Evolutionary conservation across 805 yeast species (phyloP), one percentile per base, ranked within the genome.

Genomic region (Myxozyma neotropica): DNA sequence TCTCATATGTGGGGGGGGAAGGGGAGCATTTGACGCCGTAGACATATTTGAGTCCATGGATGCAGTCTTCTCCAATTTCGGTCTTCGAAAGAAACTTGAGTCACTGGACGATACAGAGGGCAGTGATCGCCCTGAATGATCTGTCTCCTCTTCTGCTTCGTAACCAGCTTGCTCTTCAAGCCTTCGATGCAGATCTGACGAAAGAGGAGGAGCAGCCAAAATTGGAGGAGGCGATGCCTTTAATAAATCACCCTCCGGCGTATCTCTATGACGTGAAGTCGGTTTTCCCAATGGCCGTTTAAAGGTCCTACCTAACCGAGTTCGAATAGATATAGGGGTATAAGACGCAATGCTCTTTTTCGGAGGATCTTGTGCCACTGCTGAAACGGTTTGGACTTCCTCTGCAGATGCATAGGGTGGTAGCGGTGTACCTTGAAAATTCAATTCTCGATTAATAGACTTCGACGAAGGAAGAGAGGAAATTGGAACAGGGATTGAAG

Each of bases 1-100:
- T 21, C 53, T 47, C 33, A n/a, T 19, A 42, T 60, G 62, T 10
- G 59, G 64, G 13, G 58, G 58, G 1, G 58, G 54, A 10, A 48
- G 43, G 1, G 56, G 55, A 24, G 35, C 35, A 4, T 38, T 38
- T 10, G 39, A 23, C 19, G 45, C 19, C 12, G 40, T 10, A 8
- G 55, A 51, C 2, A 26, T 21, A 10, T 24, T 17, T 2, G 55
- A 51, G 38, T 29, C 47, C 55, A 42, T 40, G 3, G 55, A 51
- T 2, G 21, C 38, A 15, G 29, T 40, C 27, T 48, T 35, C 21
- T 36, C 23, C 24, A 48, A 26, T 26, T 23, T 48, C 4, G 53
- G 43, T 4, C 29, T 21, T 7, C 50, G 50, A 27, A 36, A 35
- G 13, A 13, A 21, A 6, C 15, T 33, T 8, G 43, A 36, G 35